Base-by-base conservation (phyloP, 225 moss, liverwort and hornwort species). In the Lunularia cruciata region DNA sequence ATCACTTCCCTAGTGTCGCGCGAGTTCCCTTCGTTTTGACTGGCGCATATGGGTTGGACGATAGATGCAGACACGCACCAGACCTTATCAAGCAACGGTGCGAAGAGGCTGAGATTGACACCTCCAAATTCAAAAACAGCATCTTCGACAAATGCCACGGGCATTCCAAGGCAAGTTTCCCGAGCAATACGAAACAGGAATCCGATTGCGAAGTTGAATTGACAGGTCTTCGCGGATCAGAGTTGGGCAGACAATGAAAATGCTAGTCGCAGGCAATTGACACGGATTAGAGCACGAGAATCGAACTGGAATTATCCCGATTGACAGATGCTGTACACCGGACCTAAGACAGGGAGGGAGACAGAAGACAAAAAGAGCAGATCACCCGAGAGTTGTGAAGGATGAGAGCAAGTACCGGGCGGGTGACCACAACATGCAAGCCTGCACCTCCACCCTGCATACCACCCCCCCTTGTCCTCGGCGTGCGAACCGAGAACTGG, bases 351-450 rank as follows among this genome's bases (percentile, higher is more conserved):
- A 36, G 63, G 40, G 32, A 68, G 39, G 25, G 34, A 38, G 39
- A 60, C 14, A 49, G 36, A 60, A 23, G 38, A 12, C 27, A 40
- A 60, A 69, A 2, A 22, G 16, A 19, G 23, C 47, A 51, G 43
- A 77, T 30, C 47, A 63, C 40, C 40, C 54, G 53, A 35, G 13
- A 3, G 30, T 27, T 68, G 35, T 16, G 33, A 20, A 14, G 47
- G 47, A 68, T 74, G 65, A 26, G 72, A 47, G 60, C 63, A 65
- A 86, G 69, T 85, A 92, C 92, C 68, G 90, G 90, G 69, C 82
- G 83, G 26, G 83, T 72, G 61, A 86, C 90, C 51, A 86, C 89
- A 47, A 82, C 88, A 72, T 77, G 82, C 60, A 72, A 83, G 71
- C 38, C 80, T 69, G 15, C 74, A 25, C 56, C 69, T 23, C 64